Conservation (phyloP, 2,329 filamentous ascomycete genomes). For the Aspergillus ruber region DNA sequence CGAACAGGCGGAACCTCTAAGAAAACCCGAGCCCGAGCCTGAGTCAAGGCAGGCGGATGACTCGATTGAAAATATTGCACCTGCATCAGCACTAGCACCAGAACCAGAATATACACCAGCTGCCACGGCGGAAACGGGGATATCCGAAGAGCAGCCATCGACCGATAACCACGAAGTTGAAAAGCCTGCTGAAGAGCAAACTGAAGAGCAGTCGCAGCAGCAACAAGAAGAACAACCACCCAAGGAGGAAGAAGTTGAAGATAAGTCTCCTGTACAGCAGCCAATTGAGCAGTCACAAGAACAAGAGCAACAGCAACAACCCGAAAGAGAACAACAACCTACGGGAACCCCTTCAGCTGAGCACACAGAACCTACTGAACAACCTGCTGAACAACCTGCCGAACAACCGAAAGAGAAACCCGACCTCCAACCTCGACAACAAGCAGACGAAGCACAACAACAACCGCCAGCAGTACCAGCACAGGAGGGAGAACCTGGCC, state of each 20-base stretch:
- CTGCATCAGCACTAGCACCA: constrained; percentile 9
- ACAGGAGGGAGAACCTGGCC: constrained; percentile 3
- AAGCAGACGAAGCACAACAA: background rate
- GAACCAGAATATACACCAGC: background rate
- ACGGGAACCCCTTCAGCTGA: background rate
- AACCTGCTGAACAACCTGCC: background rate
- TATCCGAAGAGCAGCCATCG: background rate
- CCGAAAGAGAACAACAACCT: background rate
- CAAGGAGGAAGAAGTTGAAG: background rate
- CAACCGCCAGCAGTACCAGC: background rate
- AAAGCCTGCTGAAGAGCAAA: background rate
- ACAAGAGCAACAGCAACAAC: background rate
- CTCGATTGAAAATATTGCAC: background rate
- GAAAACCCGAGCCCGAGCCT: background rate
- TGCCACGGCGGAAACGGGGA: background rate
- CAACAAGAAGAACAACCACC: background rate
- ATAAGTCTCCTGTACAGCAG: constrained; percentile 1
- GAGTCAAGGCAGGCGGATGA: background rate
- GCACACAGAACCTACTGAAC: background rate
- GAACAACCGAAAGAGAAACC: background rate
- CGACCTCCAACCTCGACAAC: background rate
- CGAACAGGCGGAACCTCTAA: background rate
- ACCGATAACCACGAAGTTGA: background rate
- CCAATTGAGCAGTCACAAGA: background rate
- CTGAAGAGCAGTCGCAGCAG: background rate